phyloP scores from a whole-genome alignment of 768 basidiomycete genomes.

The Boletus pseudopeckii region DNA sequence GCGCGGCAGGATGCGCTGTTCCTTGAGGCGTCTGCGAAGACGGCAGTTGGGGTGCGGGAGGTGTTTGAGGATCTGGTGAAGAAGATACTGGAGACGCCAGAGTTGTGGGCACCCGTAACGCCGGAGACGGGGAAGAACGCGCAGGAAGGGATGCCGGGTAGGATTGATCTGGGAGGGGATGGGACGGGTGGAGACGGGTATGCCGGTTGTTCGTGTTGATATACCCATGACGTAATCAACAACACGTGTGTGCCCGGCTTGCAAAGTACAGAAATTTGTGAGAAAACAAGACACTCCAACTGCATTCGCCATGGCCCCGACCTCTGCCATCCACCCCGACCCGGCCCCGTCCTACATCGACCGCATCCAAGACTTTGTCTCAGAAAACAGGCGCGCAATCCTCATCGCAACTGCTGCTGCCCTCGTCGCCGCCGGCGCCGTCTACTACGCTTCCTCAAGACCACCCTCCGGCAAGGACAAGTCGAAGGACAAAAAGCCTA shows the following conservation, averaged over 20 bases:
- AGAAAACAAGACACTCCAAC: background rate
- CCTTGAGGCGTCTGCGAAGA: slow-evolving; percentile 93
- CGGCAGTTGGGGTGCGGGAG: slow-evolving; percentile 75
- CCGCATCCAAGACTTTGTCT: slow-evolving; percentile 64
- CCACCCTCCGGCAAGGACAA: slow-evolving; percentile 43
- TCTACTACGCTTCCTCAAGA: slow-evolving; percentile 56
- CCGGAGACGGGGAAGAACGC: slow-evolving; percentile 11
- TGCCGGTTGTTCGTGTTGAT: slow-evolving; percentile 35
- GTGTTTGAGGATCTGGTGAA: slow-evolving; percentile 76
- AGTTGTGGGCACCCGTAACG: slow-evolving; percentile 59
- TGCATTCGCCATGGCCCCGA: slow-evolving; percentile 22
- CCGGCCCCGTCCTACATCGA: slow-evolving; percentile 42
- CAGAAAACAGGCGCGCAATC: slow-evolving; percentile 76
- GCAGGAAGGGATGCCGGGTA: slow-evolving; percentile 40
- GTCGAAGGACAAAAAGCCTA: slow-evolving; percentile 44
- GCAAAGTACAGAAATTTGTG: slow-evolving; percentile 3
- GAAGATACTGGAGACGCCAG: slow-evolving; percentile 79
- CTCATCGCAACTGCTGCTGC: slow-evolving; percentile 71
- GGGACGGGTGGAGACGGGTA: slow-evolving; percentile 12
- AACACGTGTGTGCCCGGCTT: slow-evolving; percentile 8
- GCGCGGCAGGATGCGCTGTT: slow-evolving; percentile 79
- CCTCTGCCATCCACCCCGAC: background rate
- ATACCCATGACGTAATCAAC: slow-evolving; percentile 23
- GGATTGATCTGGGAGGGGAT: slow-evolving; percentile 33
- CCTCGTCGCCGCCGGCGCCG: slow-evolving; percentile 66